Conservation (phyloP, 768 basidiomycete species). For the Leccinum longicurvipes region DNA sequence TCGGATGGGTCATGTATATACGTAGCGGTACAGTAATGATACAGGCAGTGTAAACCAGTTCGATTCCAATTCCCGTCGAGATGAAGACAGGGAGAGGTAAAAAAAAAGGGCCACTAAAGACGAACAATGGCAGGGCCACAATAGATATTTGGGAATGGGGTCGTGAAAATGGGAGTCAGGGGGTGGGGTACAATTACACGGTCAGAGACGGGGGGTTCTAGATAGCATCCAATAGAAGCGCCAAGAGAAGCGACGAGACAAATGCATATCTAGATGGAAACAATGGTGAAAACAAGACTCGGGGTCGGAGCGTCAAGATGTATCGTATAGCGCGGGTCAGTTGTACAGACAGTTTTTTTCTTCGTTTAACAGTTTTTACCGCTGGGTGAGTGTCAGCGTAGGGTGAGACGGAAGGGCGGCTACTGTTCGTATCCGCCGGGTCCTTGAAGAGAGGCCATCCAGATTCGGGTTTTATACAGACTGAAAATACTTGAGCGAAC, state of each 20-base stretch:
- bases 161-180: not conserved
- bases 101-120: not conserved
- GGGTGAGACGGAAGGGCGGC: slow-evolving; percentile 1
- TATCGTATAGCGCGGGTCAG: slow-evolving; percentile 18
- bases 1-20: slow-evolving; percentile 7
- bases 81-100: not conserved
- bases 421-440: slow-evolving; percentile 43
- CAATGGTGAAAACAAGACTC: slow-evolving; percentile 6
- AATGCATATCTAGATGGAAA: slow-evolving; percentile 33
- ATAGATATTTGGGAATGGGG: slow-evolving; percentile 21
- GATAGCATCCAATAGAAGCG: slow-evolving; percentile 23
- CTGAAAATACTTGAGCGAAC: slow-evolving; percentile 34
- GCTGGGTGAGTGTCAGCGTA: not conserved
- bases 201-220: slow-evolving; percentile 17
- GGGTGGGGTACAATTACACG: slow-evolving; percentile 24
- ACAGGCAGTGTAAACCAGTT: slow-evolving; percentile 17
- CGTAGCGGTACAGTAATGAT: slow-evolving; percentile 26
- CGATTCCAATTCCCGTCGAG: slow-evolving; percentile 5
- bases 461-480: slow-evolving; percentile 91
- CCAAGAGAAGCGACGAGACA: not conserved
- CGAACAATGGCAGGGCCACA: not conserved
- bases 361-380: slow-evolving; percentile 3
- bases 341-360: slow-evolving; percentile 2
- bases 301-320: slow-evolving; percentile 18
- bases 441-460: slow-evolving; percentile 85